These are phyloP conservation scores for Kuraishia hungarica DNA, from an alignment of 805 yeast species.

Conservation along the genomic window DNA sequence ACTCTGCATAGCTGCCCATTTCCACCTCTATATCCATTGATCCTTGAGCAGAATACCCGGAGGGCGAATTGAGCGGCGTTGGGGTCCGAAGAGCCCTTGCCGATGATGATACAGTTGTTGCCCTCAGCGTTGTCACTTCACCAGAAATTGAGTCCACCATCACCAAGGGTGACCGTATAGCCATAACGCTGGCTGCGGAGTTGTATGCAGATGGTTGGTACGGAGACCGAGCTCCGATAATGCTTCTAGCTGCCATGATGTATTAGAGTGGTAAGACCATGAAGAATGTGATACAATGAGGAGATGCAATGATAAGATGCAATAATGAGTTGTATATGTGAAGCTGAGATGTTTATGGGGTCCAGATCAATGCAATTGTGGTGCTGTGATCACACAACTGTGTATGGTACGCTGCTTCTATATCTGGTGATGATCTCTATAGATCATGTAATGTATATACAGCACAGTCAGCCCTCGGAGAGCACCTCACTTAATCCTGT, in stretches of 20 bases:
- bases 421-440: too few species aligned
- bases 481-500: too few species aligned
- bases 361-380: too few species aligned
- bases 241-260: neutral
- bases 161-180: neutral
- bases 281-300: too few species aligned
- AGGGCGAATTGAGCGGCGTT: neutral
- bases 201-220: neutral
- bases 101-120: neutral
- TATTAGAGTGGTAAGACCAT: neutral
- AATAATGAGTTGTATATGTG: too few species aligned
- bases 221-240: neutral
- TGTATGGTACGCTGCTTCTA: too few species aligned
- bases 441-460: too few species aligned
- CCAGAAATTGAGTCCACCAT: neutral
- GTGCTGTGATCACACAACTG: too few species aligned
- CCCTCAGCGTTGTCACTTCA: neutral
- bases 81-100: neutral
- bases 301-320: too few species aligned
- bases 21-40: neutral
- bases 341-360: too few species aligned
- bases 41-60: neutral
- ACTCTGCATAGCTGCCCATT: conserved; percentile 10
- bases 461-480: too few species aligned
- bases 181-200: neutral